These are phyloP conservation scores for Colletotrichum australisinense DNA, from an alignment of 2,329 filamentous ascomycete genomes.

Conservation along the genomic window DNA sequence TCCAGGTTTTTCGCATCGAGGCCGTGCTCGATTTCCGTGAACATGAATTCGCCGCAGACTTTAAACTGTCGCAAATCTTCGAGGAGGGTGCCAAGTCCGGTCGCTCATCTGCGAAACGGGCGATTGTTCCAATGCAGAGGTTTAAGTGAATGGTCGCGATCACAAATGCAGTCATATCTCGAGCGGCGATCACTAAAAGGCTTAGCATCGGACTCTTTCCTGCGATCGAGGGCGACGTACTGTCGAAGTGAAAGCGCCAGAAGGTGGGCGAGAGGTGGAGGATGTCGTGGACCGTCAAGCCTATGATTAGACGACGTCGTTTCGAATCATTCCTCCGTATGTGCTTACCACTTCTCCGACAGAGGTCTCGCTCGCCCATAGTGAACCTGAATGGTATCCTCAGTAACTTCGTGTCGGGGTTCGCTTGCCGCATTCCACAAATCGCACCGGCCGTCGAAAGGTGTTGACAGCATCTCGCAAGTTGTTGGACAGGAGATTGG, in stretches of 20 bases:
- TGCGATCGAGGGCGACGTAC: neutral
- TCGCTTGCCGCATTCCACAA: neutral
- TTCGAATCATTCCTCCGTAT: no score
- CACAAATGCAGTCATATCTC: neutral
- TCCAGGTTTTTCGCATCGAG: neutral
- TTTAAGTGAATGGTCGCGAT: neutral
- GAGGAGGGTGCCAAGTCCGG: neutral
- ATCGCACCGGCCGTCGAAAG: neutral
- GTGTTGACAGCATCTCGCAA: neutral
- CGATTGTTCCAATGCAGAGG: neutral
- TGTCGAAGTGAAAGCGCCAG: neutral
- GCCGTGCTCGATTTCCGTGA: neutral
- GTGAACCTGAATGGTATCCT: neutral
- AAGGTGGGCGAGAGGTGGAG: neutral
- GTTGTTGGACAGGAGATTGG: neutral
- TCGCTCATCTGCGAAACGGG: neutral
- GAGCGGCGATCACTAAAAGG: neutral
- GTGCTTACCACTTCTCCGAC: neutral
- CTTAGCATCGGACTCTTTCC: neutral
- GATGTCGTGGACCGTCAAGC: neutral
- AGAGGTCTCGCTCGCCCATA: constrained; percentile 4
- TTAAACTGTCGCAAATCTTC: neutral
- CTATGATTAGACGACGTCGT: neutral
- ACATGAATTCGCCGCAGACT: neutral
- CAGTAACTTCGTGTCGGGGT: neutral